Evolutionary conservation across 768 basidiomycete genomes (phyloP).

Genomic region (Lentinula detonsa): DNA sequence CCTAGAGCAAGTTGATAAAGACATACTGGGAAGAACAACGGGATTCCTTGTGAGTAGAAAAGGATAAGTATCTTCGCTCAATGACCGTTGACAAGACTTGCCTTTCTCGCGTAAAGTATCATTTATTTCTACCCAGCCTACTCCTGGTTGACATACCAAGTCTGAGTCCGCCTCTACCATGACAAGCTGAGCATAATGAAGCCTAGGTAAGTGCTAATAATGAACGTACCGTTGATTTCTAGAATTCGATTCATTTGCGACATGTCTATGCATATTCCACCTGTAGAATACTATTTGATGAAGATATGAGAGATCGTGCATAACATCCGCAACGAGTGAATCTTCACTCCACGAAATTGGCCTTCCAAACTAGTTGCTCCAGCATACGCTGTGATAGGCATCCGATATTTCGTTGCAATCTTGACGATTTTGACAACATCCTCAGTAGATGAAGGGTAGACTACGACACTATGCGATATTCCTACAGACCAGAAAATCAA

Average conservation of each 20-base stretch:
- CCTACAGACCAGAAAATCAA: slow-evolving; percentile 19
- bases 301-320: neutral
- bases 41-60: slow-evolving; percentile 42
- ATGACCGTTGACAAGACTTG: slow-evolving; percentile 9
- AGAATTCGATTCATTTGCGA: slow-evolving; percentile 75
- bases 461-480: slow-evolving; percentile 49
- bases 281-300: slow-evolving; percentile 28
- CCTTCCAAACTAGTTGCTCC: slow-evolving; percentile 84
- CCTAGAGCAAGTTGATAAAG: neutral
- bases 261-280: slow-evolving; percentile 79
- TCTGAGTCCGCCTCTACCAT: slow-evolving; percentile 61
- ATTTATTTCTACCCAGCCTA: slow-evolving; percentile 69
- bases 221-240: slow-evolving; percentile 53
- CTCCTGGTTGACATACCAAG: slow-evolving; percentile 69
- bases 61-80: neutral
- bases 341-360: slow-evolving; percentile 57
- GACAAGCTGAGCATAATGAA: neutral
- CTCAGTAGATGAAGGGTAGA: slow-evolving; percentile 64
- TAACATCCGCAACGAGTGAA: neutral
- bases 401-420: slow-evolving; percentile 64
- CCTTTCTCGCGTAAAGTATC: slow-evolving; percentile 60
- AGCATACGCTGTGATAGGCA: slow-evolving; percentile 75
- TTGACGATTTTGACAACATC: slow-evolving; percentile 79
- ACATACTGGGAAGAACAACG: slow-evolving; percentile 77
- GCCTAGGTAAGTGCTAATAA: too few species aligned